Evolutionary conservation across 768 basidiomycete genomes (phyloP), one percentile per base, ranked within the genome.

Genomic region (Agaricus subrufescens): DNA sequence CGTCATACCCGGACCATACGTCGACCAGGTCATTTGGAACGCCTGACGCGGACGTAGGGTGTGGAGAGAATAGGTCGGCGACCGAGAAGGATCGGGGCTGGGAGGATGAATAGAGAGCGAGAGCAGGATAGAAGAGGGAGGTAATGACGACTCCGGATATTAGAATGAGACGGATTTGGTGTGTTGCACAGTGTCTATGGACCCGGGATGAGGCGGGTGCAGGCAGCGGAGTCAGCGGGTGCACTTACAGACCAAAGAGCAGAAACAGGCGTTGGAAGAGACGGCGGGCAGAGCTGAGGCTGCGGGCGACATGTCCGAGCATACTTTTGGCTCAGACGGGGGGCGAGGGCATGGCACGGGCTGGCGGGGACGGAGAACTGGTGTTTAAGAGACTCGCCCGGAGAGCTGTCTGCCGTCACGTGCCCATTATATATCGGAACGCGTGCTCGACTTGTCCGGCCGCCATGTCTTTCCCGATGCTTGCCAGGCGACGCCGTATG

Each of bases 81-180:
- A 88, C 78, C 58, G 77, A 83, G 62, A 76, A 78, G 50, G 76
- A 87, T 68, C 82, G 81, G 0, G 83, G 81, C 56, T 84, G 81
- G 0, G 89, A 85, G 1, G 89, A 86, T 25, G 85, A 85, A 67
- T 94, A 93, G 56, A 90, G 79, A 49, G 89, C 84, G 50, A 95
- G 80, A 19, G 93, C 93, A n/a, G 93, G 93, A 62, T 92, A 94
- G 65, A 93, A 89, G 54, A 95, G 82, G 15, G 88, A 88, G 54
- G 91, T 89, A 66, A 94, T 94, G 60, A 94, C 91, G 56, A 93
- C 81, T 50, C 87, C 83, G 23, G 89, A 94, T 58, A 93, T 85
- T 61, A 95, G 80, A 67, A 95, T 91, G 48, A 94, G 84, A 52
- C 91, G 85, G 54, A 91, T 91, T 70, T 94, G 93, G 69, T 94